Evolutionary conservation across 2,329 filamentous ascomycete genomes (phyloP).

Genomic region (Xylariomycetidae sp.): DNA sequence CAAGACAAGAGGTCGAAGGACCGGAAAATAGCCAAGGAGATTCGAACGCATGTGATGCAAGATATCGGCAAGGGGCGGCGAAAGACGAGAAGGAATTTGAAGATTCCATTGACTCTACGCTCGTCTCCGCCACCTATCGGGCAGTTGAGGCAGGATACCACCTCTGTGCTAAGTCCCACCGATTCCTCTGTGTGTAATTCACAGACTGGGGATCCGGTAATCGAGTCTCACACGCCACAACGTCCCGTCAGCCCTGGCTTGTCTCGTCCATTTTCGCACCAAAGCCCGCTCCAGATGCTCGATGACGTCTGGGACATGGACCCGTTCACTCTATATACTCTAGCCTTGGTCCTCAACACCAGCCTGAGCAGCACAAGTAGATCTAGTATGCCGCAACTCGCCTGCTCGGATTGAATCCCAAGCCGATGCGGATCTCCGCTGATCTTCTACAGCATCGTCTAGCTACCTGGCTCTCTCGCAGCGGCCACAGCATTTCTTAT

Average conservation of each 20-base stretch:
- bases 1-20: conserved; percentile 12
- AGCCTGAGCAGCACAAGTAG: conserved; percentile 8
- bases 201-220: conserved; percentile 5
- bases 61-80: conserved; percentile 12
- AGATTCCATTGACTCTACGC: conserved; percentile 9
- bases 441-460: conserved; percentile 9
- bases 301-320: conserved; percentile 13
- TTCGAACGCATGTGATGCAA: conserved; percentile 12
- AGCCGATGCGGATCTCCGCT: conserved; percentile 7
- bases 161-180: conserved; percentile 4
- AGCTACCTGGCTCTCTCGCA: conserved; percentile 8
- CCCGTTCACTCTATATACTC: conserved; percentile 9
- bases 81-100: conserved; percentile 11
- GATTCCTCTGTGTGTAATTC: conserved; percentile 1
- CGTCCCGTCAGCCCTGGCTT: conserved; percentile 4
- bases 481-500: conserved; percentile 9
- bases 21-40: conserved; percentile 10
- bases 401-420: conserved; percentile 5
- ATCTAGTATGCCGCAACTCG: conserved; percentile 5
- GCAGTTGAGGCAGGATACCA: conserved; percentile 6
- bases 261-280: conserved; percentile 12
- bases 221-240: conserved; percentile 7
- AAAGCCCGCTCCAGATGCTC: conserved; percentile 10
- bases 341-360: conserved; percentile 8
- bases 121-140: conserved; percentile 9